Base-by-base conservation (phyloP, 306 rosid genomes). In the Lathyrus tuberosus region DNA sequence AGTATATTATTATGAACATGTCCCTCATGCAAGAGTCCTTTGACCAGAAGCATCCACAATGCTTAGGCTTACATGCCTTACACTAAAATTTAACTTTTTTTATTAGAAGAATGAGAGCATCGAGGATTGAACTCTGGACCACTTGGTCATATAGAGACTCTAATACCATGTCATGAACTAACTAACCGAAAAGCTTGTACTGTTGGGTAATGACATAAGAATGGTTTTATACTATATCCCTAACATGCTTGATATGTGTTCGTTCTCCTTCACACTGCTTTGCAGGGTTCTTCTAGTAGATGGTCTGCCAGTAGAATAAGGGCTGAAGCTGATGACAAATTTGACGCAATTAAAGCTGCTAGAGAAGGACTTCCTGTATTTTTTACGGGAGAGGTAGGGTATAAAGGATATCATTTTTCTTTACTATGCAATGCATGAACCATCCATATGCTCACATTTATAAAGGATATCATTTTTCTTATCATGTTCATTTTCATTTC, bases 361-460 rank as follows among this genome's bases (percentile, higher is more conserved):
- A 87, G 71, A 78, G 91, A 88, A 86, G 88, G 91, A 52, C 73
- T 41, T 42, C 92, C 89, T 17, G 78, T 89, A 46, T 66, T 54
- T 73, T 88, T 94, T 73, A 94, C 95, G 4, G 95, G 95, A 80
- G 97, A 94, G 96, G 98, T 90, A 78, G 71, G n/a, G 66, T 71
- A 57, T 71, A 57, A 35, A 43, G 16, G 66, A 42, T 28, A 30
- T 44, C 3, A 48, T 41, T 73, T 70, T 51, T 56, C 61, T 72
- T 53, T 60, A 53, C 17, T 10, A 44, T 40, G 37, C 56, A 53
- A 26, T 57, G 20, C 62, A 20, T 48, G 65, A 35, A 35, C 40
- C 40, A 35, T 35, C 7, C 10, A 35, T 1, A 35, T 35, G 40
- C 40, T 35, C 40, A 35, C 10, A 35, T 10, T 60, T 74, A 57